Base-by-base conservation (phyloP, 1,284 basidiomycete genomes). In the Ganoderma meredithae region DNA sequence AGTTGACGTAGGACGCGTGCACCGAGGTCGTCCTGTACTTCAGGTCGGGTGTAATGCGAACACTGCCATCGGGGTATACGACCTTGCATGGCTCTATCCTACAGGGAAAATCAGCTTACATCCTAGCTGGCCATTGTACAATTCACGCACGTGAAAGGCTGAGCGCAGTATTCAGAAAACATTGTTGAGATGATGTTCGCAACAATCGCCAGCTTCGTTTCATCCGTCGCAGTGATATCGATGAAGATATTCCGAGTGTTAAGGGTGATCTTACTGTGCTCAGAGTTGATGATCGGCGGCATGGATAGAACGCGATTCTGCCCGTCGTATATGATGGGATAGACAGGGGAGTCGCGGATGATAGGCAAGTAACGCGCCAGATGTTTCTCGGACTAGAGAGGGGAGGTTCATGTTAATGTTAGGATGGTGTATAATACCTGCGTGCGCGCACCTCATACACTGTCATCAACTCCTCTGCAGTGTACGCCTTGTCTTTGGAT, bases 241-340 rank as follows among this genome's bases (percentile, higher is more conserved):
- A 99, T 95, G 81, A 99, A 98, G 78, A 99, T 86, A 81, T 99
- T 98, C 68, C 87, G 89, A 15, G 98, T 99, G 79, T 96, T 91
- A 71, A 98, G 85, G 0, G 95, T 95, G 76, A 99, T 99, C 85
- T 99, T 99, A 79, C 95, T 98, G 82, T 96, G 94, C 72, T 98
- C 91, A 7, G 96, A 97, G 83, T 98, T 98, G 83, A 98, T 98
- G 80, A 99, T 98, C 2, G 98, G 98, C 36, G 98, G 98, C 92
- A 99, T 96, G 13, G 96, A 98, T 22, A 98, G 86, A 1, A 99
- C 97, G 41, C 85, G 89, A 77, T 95, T 91, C 67, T 93, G 85
- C 25, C 88, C 84, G 80, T 99, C 97, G 81, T 99, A 99, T 79
- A 99, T 98, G 82, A 99, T 94, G 27, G 98, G 98, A 81, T 98